Conservation (phyloP, 345 rosid genomes). For the Salix arbutifolia region DNA sequence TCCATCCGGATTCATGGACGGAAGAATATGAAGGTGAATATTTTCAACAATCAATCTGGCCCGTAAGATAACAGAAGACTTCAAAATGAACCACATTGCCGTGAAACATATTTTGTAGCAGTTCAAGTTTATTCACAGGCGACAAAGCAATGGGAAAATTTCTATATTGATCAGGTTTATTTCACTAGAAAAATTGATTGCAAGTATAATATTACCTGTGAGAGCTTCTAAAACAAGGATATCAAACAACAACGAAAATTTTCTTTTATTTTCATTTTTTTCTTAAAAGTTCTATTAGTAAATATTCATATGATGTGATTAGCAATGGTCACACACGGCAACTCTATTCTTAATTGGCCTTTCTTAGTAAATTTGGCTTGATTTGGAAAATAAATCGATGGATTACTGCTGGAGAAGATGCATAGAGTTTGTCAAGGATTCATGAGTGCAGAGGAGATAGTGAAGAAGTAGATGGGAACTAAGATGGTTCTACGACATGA, state of each 20-base stretch:
- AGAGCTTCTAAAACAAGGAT: not conserved
- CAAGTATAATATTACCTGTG: not conserved
- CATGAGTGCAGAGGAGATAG: not conserved
- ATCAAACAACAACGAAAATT: not conserved
- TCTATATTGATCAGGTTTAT: not conserved
- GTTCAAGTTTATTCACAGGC: not conserved
- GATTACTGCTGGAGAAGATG: not conserved
- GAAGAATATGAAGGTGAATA: conserved; percentile 88
- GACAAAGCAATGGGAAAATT: not conserved
- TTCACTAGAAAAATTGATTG: not conserved
- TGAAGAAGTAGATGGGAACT: not conserved
- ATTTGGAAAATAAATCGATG: not conserved
- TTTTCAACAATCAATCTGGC: conserved; percentile 69
- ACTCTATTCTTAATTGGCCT: not conserved
- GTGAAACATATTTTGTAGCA: not conserved
- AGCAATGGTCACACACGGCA: not conserved
- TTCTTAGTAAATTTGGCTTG: not conserved
- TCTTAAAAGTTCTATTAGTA: not conserved
- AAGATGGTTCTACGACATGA: not conserved
- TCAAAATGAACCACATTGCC: not conserved
- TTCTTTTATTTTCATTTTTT: not conserved
- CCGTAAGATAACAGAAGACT: conserved; percentile 34
- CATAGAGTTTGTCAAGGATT: not conserved
- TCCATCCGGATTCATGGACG: conserved; percentile 96
- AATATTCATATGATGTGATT: not conserved